Conservation (phyloP, 2,329 filamentous ascomycete species). For the Venturia carpophila region DNA sequence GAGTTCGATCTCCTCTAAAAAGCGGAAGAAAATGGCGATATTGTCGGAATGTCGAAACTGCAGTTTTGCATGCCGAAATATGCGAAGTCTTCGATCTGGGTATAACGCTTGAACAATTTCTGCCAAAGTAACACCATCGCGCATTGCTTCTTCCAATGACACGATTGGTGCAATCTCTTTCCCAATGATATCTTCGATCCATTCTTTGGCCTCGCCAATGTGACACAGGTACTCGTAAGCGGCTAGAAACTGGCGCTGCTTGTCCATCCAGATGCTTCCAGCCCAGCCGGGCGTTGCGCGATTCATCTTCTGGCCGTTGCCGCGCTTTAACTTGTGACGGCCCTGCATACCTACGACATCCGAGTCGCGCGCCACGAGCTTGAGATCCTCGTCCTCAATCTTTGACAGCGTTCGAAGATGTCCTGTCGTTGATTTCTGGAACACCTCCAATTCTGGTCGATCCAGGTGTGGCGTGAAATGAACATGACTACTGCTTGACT, state of each 20-base stretch:
- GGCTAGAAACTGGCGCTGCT: slow-evolving; percentile 89
- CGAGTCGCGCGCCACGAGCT: slow-evolving; percentile 66
- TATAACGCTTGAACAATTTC: slow-evolving; percentile 88
- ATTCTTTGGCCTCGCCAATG: slow-evolving; percentile 97
- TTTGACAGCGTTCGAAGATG: slow-evolving; percentile 82
- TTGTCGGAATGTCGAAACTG: slow-evolving; percentile 98
- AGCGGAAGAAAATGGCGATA: slow-evolving; percentile 91
- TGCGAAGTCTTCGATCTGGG: slow-evolving; percentile 65
- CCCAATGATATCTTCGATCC: slow-evolving; percentile 90
- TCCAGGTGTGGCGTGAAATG: slow-evolving; percentile 29
- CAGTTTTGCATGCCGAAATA: slow-evolving; percentile 76
- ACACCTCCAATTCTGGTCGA: slow-evolving; percentile 59
- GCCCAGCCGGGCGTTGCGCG: slow-evolving; percentile 55
- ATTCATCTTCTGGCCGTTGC: slow-evolving; percentile 38
- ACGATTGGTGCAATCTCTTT: slow-evolving; percentile 84
- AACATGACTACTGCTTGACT: slow-evolving; percentile 9
- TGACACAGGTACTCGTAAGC: slow-evolving; percentile 98
- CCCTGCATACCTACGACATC: slow-evolving; percentile 85
- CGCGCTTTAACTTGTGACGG: slow-evolving; percentile 71
- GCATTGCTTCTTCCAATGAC: slow-evolving; percentile 82
- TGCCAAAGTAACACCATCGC: slow-evolving; percentile 88
- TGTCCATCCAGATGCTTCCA: slow-evolving; percentile 95
- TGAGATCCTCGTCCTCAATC: slow-evolving; percentile 71
- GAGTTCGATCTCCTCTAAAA: slow-evolving; percentile 81
- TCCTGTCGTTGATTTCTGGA: slow-evolving; percentile 82